These are phyloP conservation scores for Escallonia rubra DNA, from an alignment of 129 eudicot species.

Conservation along the genomic window DNA sequence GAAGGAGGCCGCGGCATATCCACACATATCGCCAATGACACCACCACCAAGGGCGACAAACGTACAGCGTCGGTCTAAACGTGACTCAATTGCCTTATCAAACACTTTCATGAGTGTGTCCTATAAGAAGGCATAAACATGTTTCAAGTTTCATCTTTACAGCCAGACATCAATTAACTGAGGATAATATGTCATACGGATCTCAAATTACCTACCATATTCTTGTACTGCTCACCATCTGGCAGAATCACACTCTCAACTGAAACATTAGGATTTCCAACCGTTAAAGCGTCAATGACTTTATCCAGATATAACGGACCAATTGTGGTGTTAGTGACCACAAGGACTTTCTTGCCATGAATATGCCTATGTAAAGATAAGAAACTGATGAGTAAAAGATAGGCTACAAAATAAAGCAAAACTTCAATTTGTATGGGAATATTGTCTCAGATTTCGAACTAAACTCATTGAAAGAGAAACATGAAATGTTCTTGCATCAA, in stretches of 20 bases:
- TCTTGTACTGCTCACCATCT: constrained; percentile 89
- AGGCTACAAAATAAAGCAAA: not conserved
- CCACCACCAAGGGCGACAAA: constrained; percentile 99
- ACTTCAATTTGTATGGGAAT: not conserved
- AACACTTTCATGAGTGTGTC: constrained; percentile 89
- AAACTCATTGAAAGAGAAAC: no score
- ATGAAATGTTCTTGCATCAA: no score
- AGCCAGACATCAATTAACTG: not conserved
- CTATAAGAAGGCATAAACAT: constrained; percentile 24
- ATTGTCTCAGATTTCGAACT: no score
- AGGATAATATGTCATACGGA: constrained; percentile 5
- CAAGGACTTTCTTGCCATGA: constrained; percentile 92
- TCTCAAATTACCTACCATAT: constrained; percentile 57
- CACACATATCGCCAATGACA: constrained; percentile 99
- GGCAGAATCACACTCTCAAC: constrained; percentile 91
- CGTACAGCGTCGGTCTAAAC: constrained; percentile 85
- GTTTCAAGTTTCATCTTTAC: not conserved
- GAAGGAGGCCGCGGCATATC: constrained; percentile 95
- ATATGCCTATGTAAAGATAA: constrained; percentile 49
- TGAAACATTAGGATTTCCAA: constrained; percentile 73
- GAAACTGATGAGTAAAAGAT: not conserved
- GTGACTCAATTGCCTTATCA: constrained; percentile 90
- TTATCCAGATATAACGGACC: constrained; percentile 94
- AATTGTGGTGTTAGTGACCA: constrained; percentile 87
- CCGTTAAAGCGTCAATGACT: constrained; percentile 73